Evolutionary conservation across 257 asterid genomes (phyloP).

Genomic region (Nicotiana benthamiana): DNA sequence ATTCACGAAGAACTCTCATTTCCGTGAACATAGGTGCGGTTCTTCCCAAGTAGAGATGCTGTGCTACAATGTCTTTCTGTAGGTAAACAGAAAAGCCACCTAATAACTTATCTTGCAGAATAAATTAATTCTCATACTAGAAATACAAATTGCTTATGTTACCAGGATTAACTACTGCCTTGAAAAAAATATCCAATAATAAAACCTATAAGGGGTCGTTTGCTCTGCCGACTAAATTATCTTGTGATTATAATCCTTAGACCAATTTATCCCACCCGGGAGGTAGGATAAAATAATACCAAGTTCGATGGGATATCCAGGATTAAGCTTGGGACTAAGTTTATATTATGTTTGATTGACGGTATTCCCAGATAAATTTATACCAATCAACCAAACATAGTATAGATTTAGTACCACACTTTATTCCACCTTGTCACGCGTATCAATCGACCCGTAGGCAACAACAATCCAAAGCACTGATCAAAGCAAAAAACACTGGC

Average conservation of each 20-base stretch:
- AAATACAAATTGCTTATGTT: not conserved
- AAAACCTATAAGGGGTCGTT: not conserved
- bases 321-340: too few relatives aligned
- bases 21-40: constrained; percentile 85
- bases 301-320: too few relatives aligned
- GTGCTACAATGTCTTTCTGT: constrained; percentile 69
- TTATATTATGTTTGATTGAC: too few relatives aligned
- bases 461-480: not conserved
- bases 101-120: not conserved
- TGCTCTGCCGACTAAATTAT: too few relatives aligned
- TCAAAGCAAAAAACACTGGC: not conserved
- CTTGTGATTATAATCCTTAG: too few relatives aligned
- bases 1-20: constrained; percentile 78
- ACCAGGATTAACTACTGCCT: not conserved
- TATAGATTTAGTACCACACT: too few relatives aligned
- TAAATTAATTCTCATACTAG: not conserved
- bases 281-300: too few relatives aligned
- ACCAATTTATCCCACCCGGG: too few relatives aligned
- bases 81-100: not conserved
- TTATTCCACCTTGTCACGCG: too few relatives aligned
- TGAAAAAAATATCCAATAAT: not conserved
- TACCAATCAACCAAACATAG: too few relatives aligned
- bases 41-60: constrained; percentile 84
- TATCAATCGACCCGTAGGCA: not conserved
- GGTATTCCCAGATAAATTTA: too few relatives aligned